A percentile compares a stretch with the other conserved stretches of the same genome.
phyloP scores from a whole-genome alignment of 805 yeast genomes.

The Barnettozyma populi region DNA sequence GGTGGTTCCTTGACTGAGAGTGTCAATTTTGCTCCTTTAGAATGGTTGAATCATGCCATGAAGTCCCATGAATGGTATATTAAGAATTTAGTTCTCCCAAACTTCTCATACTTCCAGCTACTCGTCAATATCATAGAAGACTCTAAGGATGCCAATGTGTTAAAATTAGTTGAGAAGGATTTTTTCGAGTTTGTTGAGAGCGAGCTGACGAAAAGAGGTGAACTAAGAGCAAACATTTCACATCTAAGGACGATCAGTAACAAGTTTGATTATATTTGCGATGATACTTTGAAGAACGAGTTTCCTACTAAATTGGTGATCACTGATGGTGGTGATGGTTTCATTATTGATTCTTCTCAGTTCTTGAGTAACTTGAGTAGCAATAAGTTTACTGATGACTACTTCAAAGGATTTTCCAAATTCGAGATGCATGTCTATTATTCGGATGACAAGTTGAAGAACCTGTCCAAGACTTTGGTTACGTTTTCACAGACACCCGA shows the following conservation, averaged over 20 bases:
- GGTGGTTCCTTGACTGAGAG: constrained; percentile 56
- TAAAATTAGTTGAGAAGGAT: constrained; percentile 29
- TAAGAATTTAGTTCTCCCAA: constrained; percentile 44
- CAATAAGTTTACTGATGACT: constrained; percentile 5
- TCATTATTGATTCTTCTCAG: constrained; percentile 29
- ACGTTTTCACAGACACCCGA: constrained; percentile 40
- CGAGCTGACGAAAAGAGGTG: constrained; percentile 40
- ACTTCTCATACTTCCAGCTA: constrained; percentile 45
- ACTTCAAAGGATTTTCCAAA: constrained; percentile 15
- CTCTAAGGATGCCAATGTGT: constrained; percentile 35
- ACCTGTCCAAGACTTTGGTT: constrained; percentile 31
- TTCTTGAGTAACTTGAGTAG: constrained; percentile 21
- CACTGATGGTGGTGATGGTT: constrained; percentile 27
- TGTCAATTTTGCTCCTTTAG: constrained; percentile 47
- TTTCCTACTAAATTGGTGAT: constrained; percentile 52
- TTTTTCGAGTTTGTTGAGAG: constrained; percentile 30
- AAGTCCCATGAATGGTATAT: constrained; percentile 49
- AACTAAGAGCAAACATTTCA: constrained; percentile 29
- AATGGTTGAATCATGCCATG: constrained; percentile 47
- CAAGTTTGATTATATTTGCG: constrained; percentile 43
- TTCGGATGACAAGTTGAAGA: constrained; percentile 48
- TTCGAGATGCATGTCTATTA: constrained; percentile 42
- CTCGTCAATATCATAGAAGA: constrained; percentile 39
- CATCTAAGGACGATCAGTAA: constrained; percentile 30
- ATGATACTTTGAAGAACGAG: constrained; percentile 43